These are phyloP conservation scores for Apophysomyces variabilis DNA, from an alignment of 371 early-diverging fungal species.

Conservation along the genomic window DNA sequence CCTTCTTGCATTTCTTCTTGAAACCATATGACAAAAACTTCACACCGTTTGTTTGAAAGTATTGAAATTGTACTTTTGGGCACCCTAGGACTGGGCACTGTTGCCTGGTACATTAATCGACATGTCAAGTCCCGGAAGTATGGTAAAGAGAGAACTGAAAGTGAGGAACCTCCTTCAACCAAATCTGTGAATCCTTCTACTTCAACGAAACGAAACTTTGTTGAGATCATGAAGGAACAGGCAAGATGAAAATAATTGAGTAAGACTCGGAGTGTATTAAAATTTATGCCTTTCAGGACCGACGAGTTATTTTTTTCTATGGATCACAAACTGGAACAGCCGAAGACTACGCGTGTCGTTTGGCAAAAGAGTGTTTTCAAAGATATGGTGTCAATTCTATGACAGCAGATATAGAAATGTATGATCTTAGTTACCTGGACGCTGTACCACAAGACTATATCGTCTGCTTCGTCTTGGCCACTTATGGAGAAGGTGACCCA, in stretches of 20 bases:
- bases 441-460: constrained; percentile 65
- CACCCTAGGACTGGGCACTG: constrained; percentile 21
- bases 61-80: constrained; percentile 21
- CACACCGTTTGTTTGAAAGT: constrained; percentile 12
- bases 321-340: constrained; percentile 98
- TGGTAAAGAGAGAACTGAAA: background rate
- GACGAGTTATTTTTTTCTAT: constrained; percentile 81
- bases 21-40: background rate
- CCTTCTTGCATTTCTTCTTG: constrained; percentile 5
- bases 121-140: background rate
- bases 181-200: constrained; percentile 12
- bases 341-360: constrained; percentile 90
- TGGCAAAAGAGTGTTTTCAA: constrained; percentile 83
- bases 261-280: background rate
- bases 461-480: constrained; percentile 86
- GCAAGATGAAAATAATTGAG: constrained; percentile 29
- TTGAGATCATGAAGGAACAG: constrained; percentile 67
- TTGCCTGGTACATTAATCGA: constrained; percentile 16
- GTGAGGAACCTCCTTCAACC: background rate
- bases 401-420: constrained; percentile 87
- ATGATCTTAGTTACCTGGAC: constrained; percentile 80
- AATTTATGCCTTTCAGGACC: constrained; percentile 47
- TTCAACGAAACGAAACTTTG: constrained; percentile 61
- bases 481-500: constrained; percentile 92
- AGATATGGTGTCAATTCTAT: constrained; percentile 77